Percentiles rank a stretch among this genome's conserved stretches.
These are phyloP conservation scores for Hydrangea macrophylla DNA, from an alignment of 148 eudicot genomes.

Conservation along the genomic window DNA sequence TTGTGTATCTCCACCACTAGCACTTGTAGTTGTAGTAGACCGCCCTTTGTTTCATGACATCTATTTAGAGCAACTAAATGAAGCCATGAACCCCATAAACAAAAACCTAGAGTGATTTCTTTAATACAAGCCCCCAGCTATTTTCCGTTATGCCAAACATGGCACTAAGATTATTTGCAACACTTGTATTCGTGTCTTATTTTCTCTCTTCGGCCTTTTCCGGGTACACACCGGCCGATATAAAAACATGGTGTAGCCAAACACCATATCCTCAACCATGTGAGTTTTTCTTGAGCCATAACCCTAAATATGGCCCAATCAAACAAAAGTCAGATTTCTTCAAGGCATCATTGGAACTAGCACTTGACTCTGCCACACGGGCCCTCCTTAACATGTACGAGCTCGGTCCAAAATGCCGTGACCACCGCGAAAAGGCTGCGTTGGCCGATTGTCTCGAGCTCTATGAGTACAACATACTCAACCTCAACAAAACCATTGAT, in stretches of 20 bases:
- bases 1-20: too few species aligned
- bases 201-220: conserved; percentile 13
- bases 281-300: conserved; percentile 38
- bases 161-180: conserved; percentile 3
- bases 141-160: conserved; percentile 2
- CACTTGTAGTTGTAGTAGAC: too few species aligned
- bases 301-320: conserved; percentile 23
- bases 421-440: conserved; percentile 50
- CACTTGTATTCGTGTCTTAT: not conserved
- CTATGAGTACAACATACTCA: conserved; percentile 43
- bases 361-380: conserved; percentile 37
- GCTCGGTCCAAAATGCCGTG: conserved; percentile 34
- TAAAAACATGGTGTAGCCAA: conserved; percentile 52
- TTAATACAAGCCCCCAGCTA: too few species aligned
- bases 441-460: conserved; percentile 68
- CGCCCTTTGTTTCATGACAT: not conserved
- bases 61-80: not conserved
- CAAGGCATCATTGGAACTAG: conserved; percentile 29
- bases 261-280: conserved; percentile 72
- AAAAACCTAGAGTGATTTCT: not conserved
- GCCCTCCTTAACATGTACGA: conserved; percentile 22
- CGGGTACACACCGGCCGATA: conserved; percentile 6
- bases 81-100: not conserved
- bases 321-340: conserved; percentile 46
- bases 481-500: conserved; percentile 42